Evolutionary conservation across 768 basidiomycete species (phyloP).

Genomic region (Steccherinum ochraceum): DNA sequence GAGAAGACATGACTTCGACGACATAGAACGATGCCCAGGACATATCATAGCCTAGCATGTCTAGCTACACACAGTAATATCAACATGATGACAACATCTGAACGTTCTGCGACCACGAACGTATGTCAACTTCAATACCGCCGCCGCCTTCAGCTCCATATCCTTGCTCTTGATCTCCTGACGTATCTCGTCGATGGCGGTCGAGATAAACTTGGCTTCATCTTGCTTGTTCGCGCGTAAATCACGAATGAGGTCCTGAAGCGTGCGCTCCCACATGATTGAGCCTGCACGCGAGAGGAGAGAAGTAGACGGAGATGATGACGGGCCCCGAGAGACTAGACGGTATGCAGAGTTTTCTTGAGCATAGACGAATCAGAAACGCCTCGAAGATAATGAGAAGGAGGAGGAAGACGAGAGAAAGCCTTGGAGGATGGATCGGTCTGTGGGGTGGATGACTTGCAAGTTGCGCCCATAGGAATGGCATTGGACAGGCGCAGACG

Average conservation of each 20-base stretch:
- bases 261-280: slow-evolving; percentile 91
- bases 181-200: slow-evolving; percentile 91
- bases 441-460: too few species aligned
- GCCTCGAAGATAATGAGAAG: too few species aligned
- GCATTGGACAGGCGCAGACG: too few species aligned
- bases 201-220: slow-evolving; percentile 86
- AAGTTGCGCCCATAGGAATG: too few species aligned
- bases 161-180: slow-evolving; percentile 89
- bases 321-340: background rate
- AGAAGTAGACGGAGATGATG: background rate
- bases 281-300: background rate
- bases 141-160: slow-evolving; percentile 95
- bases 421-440: too few species aligned
- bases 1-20: slow-evolving; percentile 96
- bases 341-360: background rate
- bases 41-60: slow-evolving; percentile 96
- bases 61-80: slow-evolving; percentile 53
- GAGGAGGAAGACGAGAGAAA: too few species aligned
- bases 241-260: slow-evolving; percentile 93
- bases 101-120: slow-evolving; percentile 44
- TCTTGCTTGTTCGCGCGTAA: slow-evolving; percentile 93
- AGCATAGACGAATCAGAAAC: too few species aligned
- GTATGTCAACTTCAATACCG: slow-evolving; percentile 93
- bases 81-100: slow-evolving; percentile 8
- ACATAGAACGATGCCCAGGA: slow-evolving; percentile 96